These are phyloP conservation scores for Sarcocystis neurona DNA, from an alignment of 169 alveolate species.

Conservation along the genomic window DNA sequence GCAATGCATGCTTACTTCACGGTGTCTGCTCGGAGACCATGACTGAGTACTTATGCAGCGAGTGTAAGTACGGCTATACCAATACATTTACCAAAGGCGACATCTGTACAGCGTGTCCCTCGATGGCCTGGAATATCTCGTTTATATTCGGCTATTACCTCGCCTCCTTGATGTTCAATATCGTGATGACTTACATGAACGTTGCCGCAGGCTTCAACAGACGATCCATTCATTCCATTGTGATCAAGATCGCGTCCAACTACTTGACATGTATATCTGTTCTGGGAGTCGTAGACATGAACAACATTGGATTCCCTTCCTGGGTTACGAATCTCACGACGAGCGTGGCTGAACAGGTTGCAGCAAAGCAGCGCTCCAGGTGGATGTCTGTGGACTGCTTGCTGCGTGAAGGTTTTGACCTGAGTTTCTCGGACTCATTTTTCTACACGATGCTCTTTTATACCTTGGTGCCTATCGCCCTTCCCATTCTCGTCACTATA, in stretches of 20 bases:
- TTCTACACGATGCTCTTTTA: conserved; percentile 76
- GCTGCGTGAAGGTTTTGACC: conserved; percentile 70
- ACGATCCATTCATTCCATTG: conserved; percentile 84
- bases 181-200: conserved; percentile 81
- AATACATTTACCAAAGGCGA: conserved; percentile 76
- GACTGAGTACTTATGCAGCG: conserved; percentile 82
- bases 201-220: conserved; percentile 84
- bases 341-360: conserved; percentile 45
- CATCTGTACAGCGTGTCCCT: conserved; percentile 77
- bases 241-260: conserved; percentile 83
- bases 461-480: conserved; percentile 73
- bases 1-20: conserved; percentile 77
- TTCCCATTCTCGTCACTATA: conserved; percentile 72
- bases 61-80: conserved; percentile 81
- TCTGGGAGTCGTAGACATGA: conserved; percentile 73
- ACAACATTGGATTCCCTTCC: conserved; percentile 69
- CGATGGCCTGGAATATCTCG: conserved; percentile 64
- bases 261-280: conserved; percentile 79
- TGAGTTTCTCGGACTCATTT: conserved; percentile 77
- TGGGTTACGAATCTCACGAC: conserved; percentile 68
- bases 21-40: conserved; percentile 78
- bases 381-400: conserved; percentile 79
- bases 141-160: conserved; percentile 70
- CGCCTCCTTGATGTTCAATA: conserved; percentile 74
- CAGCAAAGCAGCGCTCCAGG: conserved; percentile 43